Evolutionary conservation across 306 rosid species (phyloP), one percentile per base, ranked within the genome.

Genomic region (Coriaria nepalensis): DNA sequence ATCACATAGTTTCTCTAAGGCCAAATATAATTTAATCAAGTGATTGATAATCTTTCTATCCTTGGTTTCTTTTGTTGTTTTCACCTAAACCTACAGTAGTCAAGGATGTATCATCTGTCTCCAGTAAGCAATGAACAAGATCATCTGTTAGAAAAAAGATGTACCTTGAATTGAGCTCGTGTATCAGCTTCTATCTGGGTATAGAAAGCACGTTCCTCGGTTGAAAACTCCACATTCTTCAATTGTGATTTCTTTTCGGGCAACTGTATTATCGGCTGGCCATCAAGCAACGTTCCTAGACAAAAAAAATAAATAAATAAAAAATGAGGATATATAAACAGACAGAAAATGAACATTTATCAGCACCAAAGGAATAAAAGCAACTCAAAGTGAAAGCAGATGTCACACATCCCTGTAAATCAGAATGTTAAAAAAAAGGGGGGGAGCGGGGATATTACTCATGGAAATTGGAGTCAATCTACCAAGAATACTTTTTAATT

Each of bases 131-230:
- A 33, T 63, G n/a, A 60, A 57, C 5, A 33, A 9, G 4, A 47
- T 15, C 8, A 44, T 40, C 10, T 48, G 44, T 34, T 34, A 44
- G 33, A 64, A 66, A 9, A 15, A 37, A 44, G n/a, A 56, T 13
- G 66, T 68, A 90, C 98, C 98, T 85, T 85, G 73, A 90, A 90
- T 56, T 68, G 90, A 60, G 74, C 35, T 5, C 93, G 96, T 55
- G 98, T 79, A 67, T 85, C 98, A 2, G 94, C 75, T 79, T 90
- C 98, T 71, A 90, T 77, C 61, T 79, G 82, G 46, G 66, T 73
- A 78, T 90, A 90, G 78, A 90, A 90, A 52, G 81, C 87, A 42
- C 98, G 87, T 73, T 90, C 98, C 73, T 79, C 95, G 41, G 42
- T 9, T 14, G 98, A 74, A 77, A 90, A 90, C 56, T 75, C 79